Conservation (phyloP, 2,329 filamentous ascomycete species). For the Elsinoe perseae region DNA sequence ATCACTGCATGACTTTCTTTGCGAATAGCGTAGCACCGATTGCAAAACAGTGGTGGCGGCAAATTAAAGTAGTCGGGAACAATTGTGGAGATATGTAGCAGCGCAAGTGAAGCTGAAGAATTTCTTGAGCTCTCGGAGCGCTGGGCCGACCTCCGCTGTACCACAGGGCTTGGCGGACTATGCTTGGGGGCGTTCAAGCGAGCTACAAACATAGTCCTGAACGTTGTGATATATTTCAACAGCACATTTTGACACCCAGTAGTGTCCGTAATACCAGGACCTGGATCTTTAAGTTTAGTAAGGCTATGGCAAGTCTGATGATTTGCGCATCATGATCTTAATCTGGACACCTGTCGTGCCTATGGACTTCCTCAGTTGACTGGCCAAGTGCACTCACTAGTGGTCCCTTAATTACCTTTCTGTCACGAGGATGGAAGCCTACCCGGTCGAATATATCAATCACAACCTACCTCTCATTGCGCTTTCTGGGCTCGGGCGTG, state of each 20-base stretch:
- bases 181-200: not conserved
- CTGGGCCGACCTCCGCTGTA: not conserved
- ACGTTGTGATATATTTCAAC: no score
- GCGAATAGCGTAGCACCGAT: not conserved
- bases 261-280: no score
- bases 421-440: slow-evolving; percentile 59
- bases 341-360: no score
- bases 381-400: not conserved
- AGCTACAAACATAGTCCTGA: not conserved
- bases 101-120: slow-evolving; percentile 1
- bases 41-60: not conserved
- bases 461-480: slow-evolving; percentile 82
- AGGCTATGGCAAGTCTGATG: no score
- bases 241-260: no score
- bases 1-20: not conserved
- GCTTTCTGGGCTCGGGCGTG: slow-evolving; percentile 62
- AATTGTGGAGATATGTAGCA: not conserved
- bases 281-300: no score
- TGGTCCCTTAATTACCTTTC: not conserved
- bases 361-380: no score
- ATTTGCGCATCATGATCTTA: no score
- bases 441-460: slow-evolving; percentile 68
- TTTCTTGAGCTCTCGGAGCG: not conserved
- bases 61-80: not conserved
- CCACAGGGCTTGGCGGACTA: not conserved